phyloP scores from a whole-genome alignment of 140 eudicot species.

The Oenanthe javanica region DNA sequence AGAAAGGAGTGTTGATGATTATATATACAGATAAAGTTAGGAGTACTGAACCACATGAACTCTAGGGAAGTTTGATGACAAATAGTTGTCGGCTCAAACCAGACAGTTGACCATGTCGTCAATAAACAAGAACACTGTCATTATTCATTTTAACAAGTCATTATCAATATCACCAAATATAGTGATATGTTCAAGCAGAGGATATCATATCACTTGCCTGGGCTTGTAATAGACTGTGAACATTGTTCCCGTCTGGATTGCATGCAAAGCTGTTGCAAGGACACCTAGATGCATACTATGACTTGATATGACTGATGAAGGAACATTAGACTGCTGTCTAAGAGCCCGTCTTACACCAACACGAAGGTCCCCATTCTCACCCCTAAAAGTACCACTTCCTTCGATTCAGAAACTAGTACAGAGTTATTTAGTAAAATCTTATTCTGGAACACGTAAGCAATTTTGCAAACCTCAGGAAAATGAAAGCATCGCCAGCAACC shows the following conservation, averaged over 20 bases:
- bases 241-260: conserved; percentile 80
- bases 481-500: conserved; percentile 98
- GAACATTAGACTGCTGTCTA: conserved; percentile 90
- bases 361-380: conserved; percentile 96
- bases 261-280: conserved; percentile 98
- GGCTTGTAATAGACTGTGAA: conserved; percentile 96
- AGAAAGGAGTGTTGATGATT: neutral
- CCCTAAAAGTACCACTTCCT: conserved; percentile 37
- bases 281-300: conserved; percentile 99
- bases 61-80: neutral
- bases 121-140: neutral
- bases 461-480: conserved; percentile 67
- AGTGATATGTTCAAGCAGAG: neutral
- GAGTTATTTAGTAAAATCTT: neutral
- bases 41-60: neutral
- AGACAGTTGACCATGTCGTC: neutral
- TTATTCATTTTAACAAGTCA: neutral
- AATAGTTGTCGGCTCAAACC: neutral
- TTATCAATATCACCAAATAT: neutral
- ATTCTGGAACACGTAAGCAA: neutral
- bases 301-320: conserved; percentile 97
- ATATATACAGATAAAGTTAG: neutral
- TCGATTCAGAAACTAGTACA: conserved; percentile 10
- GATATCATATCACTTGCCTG: conserved; percentile 38
- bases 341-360: conserved; percentile 99